phyloP scores from a whole-genome alignment of 2,329 filamentous ascomycete genomes.

The Xenoacremonium recifei region DNA sequence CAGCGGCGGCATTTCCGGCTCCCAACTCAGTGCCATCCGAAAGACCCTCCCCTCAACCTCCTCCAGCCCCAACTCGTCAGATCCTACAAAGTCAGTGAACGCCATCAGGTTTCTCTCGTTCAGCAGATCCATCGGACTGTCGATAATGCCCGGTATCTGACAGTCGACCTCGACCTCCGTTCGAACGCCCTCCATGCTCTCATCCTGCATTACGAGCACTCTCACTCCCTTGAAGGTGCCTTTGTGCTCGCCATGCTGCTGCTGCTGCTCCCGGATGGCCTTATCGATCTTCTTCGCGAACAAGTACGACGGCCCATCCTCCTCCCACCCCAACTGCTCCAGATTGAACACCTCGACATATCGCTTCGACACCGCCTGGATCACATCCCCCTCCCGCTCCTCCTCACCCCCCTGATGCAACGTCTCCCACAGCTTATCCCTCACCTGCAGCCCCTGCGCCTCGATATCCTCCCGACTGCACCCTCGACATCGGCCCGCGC shows the following conservation, averaged over 20 bases:
- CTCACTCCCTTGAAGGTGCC: slow-evolving; percentile 24
- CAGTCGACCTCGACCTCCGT: neutral
- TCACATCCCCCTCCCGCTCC: slow-evolving; percentile 24
- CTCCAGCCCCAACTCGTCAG: neutral
- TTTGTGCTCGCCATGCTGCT: slow-evolving; percentile 7
- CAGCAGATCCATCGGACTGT: neutral
- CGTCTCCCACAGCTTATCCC: slow-evolving; percentile 20
- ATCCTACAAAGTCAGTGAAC: neutral
- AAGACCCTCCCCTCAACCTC: neutral
- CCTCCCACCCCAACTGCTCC: slow-evolving; percentile 29
- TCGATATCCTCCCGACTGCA: slow-evolving; percentile 14
- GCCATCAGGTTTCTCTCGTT: neutral
- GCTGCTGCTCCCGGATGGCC: slow-evolving; percentile 27
- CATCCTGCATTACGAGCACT: slow-evolving; percentile 25
- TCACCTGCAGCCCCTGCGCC: slow-evolving; percentile 12
- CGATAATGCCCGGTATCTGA: neutral
- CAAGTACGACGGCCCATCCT: slow-evolving; percentile 26
- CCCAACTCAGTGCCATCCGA: neutral
- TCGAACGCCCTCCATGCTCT: slow-evolving; percentile 6
- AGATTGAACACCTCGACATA: slow-evolving; percentile 34
- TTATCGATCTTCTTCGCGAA: slow-evolving; percentile 29
- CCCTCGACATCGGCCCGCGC: slow-evolving; percentile 21
- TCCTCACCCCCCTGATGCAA: slow-evolving; percentile 17
- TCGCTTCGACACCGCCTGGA: slow-evolving; percentile 27
- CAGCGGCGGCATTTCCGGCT: neutral